phyloP scores from a whole-genome alignment of 768 basidiomycete genomes.

The Termitomyces sp. region DNA sequence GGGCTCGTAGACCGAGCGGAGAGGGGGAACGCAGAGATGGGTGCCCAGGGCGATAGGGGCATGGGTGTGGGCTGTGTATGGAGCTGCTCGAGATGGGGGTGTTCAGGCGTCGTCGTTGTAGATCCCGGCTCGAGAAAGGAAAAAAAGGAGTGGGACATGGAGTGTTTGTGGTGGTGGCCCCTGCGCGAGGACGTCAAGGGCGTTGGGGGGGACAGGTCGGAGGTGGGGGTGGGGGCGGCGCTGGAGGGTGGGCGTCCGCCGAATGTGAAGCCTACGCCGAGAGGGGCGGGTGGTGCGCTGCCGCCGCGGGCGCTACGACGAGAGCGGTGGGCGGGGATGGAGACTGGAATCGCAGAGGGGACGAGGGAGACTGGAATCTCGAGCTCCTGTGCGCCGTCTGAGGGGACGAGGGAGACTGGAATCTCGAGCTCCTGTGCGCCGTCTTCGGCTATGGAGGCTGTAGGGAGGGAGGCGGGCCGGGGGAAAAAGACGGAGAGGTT shows the following conservation, averaged over 20 bases:
- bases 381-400: conserved; percentile 56
- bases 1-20: conserved; percentile 27
- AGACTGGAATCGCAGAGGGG: conserved; percentile 41
- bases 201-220: conserved; percentile 7
- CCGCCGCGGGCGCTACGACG: conserved; percentile 11
- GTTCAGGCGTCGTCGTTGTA: too few relatives aligned
- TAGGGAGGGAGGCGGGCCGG: conserved; percentile 60
- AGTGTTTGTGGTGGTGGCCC: conserved; percentile 92
- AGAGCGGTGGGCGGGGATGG: conserved; percentile 33
- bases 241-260: conserved; percentile 48
- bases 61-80: conserved; percentile 57
- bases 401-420: conserved; percentile 42
- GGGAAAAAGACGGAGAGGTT: conserved; percentile 94
- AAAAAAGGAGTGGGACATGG: conserved; percentile 92
- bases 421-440: conserved; percentile 50
- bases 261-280: conserved; percentile 59
- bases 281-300: conserved; percentile 32
- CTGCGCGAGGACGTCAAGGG: conserved; percentile 39
- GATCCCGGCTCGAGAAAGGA: conserved; percentile 85
- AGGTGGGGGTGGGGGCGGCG: conserved; percentile 7
- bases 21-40: conserved; percentile 39
- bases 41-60: conserved; percentile 67
- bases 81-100: too few relatives aligned
- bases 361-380: conserved; percentile 45
- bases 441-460: conserved; percentile 65